phyloP scores from a whole-genome alignment of 805 yeast genomes.

The Maudiozyma saulgeensis region DNA sequence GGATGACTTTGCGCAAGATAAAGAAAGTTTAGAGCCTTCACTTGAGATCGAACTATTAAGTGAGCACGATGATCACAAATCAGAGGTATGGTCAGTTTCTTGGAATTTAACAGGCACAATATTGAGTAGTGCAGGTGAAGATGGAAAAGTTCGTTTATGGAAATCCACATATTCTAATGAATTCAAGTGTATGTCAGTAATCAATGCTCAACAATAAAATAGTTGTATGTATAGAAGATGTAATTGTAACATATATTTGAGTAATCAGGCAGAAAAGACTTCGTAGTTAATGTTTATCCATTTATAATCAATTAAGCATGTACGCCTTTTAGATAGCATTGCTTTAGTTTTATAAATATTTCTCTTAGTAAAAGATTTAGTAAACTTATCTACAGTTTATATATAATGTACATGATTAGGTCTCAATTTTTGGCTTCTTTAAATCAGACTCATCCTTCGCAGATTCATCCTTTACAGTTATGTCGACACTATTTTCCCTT shows the following conservation, averaged over 20 bases:
- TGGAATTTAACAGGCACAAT: slow-evolving; percentile 95
- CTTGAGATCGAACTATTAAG: slow-evolving; percentile 51
- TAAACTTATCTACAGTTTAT: neutral
- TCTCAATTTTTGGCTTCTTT: neutral
- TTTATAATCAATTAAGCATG: too few relatives aligned
- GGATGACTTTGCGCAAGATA: slow-evolving; percentile 55
- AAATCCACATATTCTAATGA: slow-evolving; percentile 77
- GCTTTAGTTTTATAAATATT: neutral
- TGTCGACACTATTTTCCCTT: neutral
- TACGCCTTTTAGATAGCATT: too few relatives aligned
- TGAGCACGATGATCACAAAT: slow-evolving; percentile 64
- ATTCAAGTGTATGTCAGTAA: slow-evolving; percentile 86
- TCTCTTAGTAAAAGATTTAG: neutral
- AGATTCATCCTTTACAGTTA: neutral
- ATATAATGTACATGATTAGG: neutral
- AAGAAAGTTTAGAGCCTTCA: slow-evolving; percentile 3
- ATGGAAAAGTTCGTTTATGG: slow-evolving; percentile 87
- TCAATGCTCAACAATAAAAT: slow-evolving; percentile 40
- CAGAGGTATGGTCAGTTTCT: slow-evolving; percentile 91
- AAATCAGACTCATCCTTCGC: neutral
- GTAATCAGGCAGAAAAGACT: too few relatives aligned
- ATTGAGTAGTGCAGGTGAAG: slow-evolving; percentile 89
- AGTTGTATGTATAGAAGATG: neutral
- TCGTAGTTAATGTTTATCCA: too few relatives aligned
- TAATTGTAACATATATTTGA: neutral